Evolutionary conservation across 306 rosid genomes (phyloP), one percentile per base, ranked within the genome.

Genomic region (Cicer cuneatum): DNA sequence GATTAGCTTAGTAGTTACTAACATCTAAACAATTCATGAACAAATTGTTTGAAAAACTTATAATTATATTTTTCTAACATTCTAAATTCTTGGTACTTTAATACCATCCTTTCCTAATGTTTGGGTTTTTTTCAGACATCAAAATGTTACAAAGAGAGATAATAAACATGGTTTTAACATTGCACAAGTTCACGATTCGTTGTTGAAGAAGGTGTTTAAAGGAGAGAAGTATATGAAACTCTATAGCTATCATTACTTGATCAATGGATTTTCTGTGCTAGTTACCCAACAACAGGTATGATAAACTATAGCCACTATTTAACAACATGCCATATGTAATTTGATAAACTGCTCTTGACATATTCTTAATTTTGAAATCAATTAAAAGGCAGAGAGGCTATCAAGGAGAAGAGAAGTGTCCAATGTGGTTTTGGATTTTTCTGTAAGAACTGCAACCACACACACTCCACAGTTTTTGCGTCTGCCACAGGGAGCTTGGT

Each of bases 391-490:
- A 39, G 88, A 81, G 8, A 92, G 84, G 82, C 88, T 94, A 19
- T 86, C 92, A 5, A 85, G 86, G 85, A 92, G 98, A 82, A 89
- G 87, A 72, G 99, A 90, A 86, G 98, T 94, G 76, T 85, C 92
- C 37, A 92, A 92, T 85, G 90, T 94, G 78, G 88, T 85, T 16
- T 77, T 86, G 74, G 99, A 94, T 79, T 94, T 88, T 85, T 88
- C 98, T 38, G 96, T 94, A 69, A 85, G 96, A 85, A 92, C 98
- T 7, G 99, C 99, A 60, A 94, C 99, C 14, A 94, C 99, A 4
- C 78, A 92, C 69, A 94, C 99, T 47, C 99, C 99, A 15, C 84
- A 89, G 66, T 94, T 92, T 86, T 81, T 94, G 86, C 98, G 96
- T 60, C 86, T 94, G 37, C 99, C 96, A 77, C 79, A 86, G 68